These are phyloP conservation scores for Meyerozyma elateridarum DNA, from an alignment of 1,139 yeast species.

Conservation along the genomic window DNA sequence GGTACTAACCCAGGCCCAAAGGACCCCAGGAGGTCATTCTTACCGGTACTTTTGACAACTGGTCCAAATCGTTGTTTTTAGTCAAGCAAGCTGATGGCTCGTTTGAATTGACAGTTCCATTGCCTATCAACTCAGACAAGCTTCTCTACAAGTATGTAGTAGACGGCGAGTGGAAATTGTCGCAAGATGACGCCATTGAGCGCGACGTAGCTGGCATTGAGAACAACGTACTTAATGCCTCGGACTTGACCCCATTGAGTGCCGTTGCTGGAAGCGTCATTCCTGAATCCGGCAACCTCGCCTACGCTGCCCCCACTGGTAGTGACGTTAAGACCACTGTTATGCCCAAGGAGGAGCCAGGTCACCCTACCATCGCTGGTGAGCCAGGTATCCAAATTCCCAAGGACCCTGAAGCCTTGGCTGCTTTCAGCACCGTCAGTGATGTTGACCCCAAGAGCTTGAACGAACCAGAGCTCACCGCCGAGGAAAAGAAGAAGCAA, in stretches of 20 bases:
- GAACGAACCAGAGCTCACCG: slow-evolving; percentile 30
- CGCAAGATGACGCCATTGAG: slow-evolving; percentile 38
- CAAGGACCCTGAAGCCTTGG: slow-evolving; percentile 32
- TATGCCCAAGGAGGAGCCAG: slow-evolving; percentile 47
- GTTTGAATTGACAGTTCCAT: slow-evolving; percentile 56
- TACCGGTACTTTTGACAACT: slow-evolving; percentile 74
- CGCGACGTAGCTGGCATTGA: slow-evolving; percentile 52
- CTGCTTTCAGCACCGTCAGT: slow-evolving; percentile 33
- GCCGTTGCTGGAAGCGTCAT: slow-evolving; percentile 34
- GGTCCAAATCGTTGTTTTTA: slow-evolving; percentile 59
- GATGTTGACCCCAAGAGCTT: slow-evolving; percentile 44
- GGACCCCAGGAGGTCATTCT: slow-evolving; percentile 71
- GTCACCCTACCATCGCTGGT: slow-evolving; percentile 44
- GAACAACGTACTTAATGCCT: slow-evolving; percentile 51
- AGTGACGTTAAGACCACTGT: slow-evolving; percentile 45
- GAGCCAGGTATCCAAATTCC: slow-evolving; percentile 55
- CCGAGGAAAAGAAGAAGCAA: slow-evolving; percentile 42
- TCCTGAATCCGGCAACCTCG: slow-evolving; percentile 37
- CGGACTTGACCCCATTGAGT: slow-evolving; percentile 36
- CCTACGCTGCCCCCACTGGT: slow-evolving; percentile 7
- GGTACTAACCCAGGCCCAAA: slow-evolving; percentile 50
- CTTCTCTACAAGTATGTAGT: slow-evolving; percentile 66
- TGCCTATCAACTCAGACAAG: slow-evolving; percentile 32
- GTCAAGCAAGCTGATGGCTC: slow-evolving; percentile 58
- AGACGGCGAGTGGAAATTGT: slow-evolving; percentile 66